A percentile compares a stretch with the other conserved stretches of the same genome.
phyloP scores from a whole-genome alignment of 2,329 filamentous ascomycete species.

The Cadophora sp. region DNA sequence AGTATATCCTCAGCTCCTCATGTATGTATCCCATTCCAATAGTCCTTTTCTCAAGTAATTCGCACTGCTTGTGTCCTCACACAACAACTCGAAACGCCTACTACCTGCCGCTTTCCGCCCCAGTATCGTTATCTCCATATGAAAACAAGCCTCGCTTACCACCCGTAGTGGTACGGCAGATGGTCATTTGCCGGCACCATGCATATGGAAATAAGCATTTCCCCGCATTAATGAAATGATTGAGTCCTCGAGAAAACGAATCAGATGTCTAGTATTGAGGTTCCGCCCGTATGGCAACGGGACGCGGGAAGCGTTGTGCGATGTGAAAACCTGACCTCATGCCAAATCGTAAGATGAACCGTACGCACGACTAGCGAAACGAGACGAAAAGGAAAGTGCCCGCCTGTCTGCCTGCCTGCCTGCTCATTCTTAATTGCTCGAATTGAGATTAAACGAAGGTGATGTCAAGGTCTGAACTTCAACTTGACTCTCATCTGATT shows the following conservation, averaged over 20 bases:
- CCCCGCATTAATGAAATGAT: not conserved
- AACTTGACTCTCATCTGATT: not conserved
- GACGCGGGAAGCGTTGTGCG: not conserved
- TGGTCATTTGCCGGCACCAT: not conserved
- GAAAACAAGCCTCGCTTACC: not conserved
- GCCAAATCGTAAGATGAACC: not conserved
- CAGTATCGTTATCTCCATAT: too few relatives aligned
- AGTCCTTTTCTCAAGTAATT: not conserved
- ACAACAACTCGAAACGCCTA: not conserved
- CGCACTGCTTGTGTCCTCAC: not conserved
- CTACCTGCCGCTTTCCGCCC: not conserved
- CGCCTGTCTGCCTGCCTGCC: not conserved
- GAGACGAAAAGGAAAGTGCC: not conserved
- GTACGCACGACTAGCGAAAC: not conserved
- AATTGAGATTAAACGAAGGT: not conserved
- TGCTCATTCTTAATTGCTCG: not conserved
- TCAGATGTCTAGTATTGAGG: not conserved
- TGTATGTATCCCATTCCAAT: not conserved
- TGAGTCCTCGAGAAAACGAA: not conserved
- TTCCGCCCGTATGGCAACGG: not conserved
- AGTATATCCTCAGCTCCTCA: not conserved
- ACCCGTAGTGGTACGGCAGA: not conserved
- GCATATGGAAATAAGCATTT: not conserved
- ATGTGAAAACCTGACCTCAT: not conserved
- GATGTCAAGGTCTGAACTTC: conserved; percentile 3